Base-by-base conservation (phyloP, 495 filamentous ascomycete species). In the Daldinia bambusicola region DNA sequence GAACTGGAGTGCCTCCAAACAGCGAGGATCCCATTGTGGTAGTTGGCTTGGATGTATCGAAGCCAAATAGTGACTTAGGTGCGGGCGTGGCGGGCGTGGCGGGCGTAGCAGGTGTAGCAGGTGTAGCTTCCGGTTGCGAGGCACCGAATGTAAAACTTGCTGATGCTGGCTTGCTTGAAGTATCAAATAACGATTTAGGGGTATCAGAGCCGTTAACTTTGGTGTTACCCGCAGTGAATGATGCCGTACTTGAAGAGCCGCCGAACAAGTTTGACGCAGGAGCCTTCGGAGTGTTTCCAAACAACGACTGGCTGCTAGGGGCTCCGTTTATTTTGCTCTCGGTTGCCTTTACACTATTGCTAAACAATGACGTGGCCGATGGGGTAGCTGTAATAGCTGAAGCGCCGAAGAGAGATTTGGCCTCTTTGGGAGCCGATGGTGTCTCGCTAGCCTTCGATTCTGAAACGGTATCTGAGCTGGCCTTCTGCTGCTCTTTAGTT, bases 61-160 rank as follows among this genome's bases (percentile, higher is more conserved):
- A 56, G 3, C 69, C 73, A 58, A 84, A 84, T 9, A 82, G 36
- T 5, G 73, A 71, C 41, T 69, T 73, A 40, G 70, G 30, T 34
- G 64, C 20, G 31, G 65, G 18, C 6, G 67, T 16, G 14, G 66
- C 55, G 20, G 12, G 53, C 38, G 40, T 43, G 13, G 55, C 37
- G 3, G 26, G 26, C 26, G 26, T 26, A 26, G 64, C 20, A 34
- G 65, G 18, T 6, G 67, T 16, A 16, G 66, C 55, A 30, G 12
- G 53, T 38, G 40, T 43, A 16, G 55, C 37, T 16, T 60, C 52
- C 26, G 61, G 55, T 16, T 59, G 66, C 6, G 72, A 57, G 10
- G 30, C 36, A 26, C 77, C 79, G 34, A 83, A 82, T 5, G 66
- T 69, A 45, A 84, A 84, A 6, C 81, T 78, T 45, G 80, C 26